These are phyloP conservation scores for Neonectria sp. DNA, from an alignment of 2,329 filamentous ascomycete genomes.

Conservation along the genomic window DNA sequence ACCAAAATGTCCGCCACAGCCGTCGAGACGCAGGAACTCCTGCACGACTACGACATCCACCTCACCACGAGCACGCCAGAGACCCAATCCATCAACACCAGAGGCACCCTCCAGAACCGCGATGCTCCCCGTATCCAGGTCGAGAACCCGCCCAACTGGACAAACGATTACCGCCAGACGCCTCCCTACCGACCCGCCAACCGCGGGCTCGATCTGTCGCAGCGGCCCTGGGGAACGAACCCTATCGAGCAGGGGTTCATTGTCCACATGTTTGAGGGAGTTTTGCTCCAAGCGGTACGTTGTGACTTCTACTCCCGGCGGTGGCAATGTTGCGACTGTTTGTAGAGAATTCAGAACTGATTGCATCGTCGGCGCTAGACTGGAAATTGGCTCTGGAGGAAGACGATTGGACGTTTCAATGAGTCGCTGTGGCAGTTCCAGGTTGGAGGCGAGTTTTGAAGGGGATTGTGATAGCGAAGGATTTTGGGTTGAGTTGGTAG, in stretches of 20 bases:
- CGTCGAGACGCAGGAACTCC: slow-evolving; percentile 21
- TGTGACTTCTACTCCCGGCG: not conserved
- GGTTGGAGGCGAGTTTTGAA: slow-evolving; percentile 24
- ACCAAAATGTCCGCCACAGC: slow-evolving; percentile 22
- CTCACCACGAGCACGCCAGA: slow-evolving; percentile 3
- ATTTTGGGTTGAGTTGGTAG: not conserved
- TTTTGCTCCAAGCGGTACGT: slow-evolving; percentile 20
- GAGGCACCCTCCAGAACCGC: not conserved
- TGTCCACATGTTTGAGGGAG: slow-evolving; percentile 28
- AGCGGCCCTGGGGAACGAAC: slow-evolving; percentile 19
- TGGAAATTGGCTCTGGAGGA: slow-evolving; percentile 27
- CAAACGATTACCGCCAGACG: slow-evolving; percentile 26
- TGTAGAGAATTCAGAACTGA: not conserved
- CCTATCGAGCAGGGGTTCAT: slow-evolving; percentile 17
- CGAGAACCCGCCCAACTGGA: slow-evolving; percentile 25
- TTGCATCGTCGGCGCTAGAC: not conserved
- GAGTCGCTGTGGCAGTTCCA: slow-evolving; percentile 17
- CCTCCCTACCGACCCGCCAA: slow-evolving; percentile 25
- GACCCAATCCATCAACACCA: not conserved
- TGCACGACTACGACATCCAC: slow-evolving; percentile 30
- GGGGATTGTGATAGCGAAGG: not conserved
- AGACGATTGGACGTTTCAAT: slow-evolving; percentile 23
- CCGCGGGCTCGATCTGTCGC: slow-evolving; percentile 7
- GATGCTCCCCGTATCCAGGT: slow-evolving; percentile 14
- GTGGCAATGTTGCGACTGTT: not conserved